Base-by-base conservation (phyloP, 1,284 basidiomycete genomes). In the Melampsora abietis-canadensis region DNA sequence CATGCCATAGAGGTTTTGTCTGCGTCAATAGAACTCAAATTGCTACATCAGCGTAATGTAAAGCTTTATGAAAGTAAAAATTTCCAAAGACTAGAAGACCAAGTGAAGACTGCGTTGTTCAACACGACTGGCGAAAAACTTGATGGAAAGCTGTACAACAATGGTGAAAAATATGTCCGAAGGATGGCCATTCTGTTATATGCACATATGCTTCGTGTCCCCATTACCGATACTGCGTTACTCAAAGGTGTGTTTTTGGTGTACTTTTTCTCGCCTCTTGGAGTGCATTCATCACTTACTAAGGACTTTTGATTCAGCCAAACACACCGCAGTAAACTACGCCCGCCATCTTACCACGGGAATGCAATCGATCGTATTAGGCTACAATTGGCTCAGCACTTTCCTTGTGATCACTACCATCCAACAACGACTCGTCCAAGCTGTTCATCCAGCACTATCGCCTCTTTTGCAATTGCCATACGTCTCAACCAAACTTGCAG, bases 371-470 rank as follows among this genome's bases (percentile, higher is more conserved):
- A 92, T 98, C 79, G 85, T 90, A 0, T 86, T 91, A 27, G 87
- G 94, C 0, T 92, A 94, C 80, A 94, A 89, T 81, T 98, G 94
- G 94, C 87, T 98, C n/a, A 81, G 87, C 14, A 89, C 92, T 0
- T 89, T 92, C 0, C 84, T 93, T 40, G 84, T 87, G 37, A 85
- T 90, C 77, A 91, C 95, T 87, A 88, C 89, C 64, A 85, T 98
- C 21, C 90, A 94, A 77, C 88, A 92, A 17, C 88, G 89, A 81
- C 84, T 98, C 61, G 86, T 89, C 0, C 96, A 98, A 83, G 95
- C 92, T 0, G 84, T 95, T 17, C 86, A 89, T 10, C 89, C 90
- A 4, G 74, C 76, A 6, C 44, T 76, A 85, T 79, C 64, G 76
- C 81, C 82, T 46, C 85, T 90, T 24, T 87, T 90, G 0, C 92